Evolutionary conservation across 345 rosid species (phyloP), one percentile per base, ranked within the genome.

Genomic region (Pelargonium nanum): DNA sequence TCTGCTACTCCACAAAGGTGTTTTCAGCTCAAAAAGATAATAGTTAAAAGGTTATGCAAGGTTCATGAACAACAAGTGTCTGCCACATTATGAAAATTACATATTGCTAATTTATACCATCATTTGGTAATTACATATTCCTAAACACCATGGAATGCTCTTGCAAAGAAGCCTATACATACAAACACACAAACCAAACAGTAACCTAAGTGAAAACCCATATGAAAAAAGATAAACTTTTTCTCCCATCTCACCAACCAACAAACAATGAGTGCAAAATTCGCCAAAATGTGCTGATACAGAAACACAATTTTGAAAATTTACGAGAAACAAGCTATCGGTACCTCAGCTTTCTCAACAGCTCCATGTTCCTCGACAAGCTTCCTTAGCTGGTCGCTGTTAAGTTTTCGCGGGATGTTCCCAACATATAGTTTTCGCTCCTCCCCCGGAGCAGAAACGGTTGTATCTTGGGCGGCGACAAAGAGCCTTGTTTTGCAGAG

Each of bases 321-420:
- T 40, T 17, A 15, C 48, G 16, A 40, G 48, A 40, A 40, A 40
- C 48, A 6, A 40, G 15, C 48, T 12, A 40, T 40, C 16, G 15
- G 19, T 60, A 88, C 96, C 93, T 89, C 91, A 50, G 83, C 83
- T 73, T 84, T 82, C 63, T 86, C 93, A 34, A 85, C 83, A 57
- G 87, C 77, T 15, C 95, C 95, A 63, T 88, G 91, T 59, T 92
- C 89, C 62, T 78, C 81, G 40, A 91, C 86, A 65, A 88, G 77
- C 65, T 71, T 72, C 4, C 64, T 56, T 58, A 92, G 95, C 70
- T 86, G 83, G 1, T 79, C 88, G 59, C 73, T 80, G 48, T 67
- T 50, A 2, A 83, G 53, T 0, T 69, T 85, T 69, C 95, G 82
- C 24, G 98, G 96, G 69, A 92, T 86, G 80, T 89, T 92, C 0